Evolutionary conservation across 306 rosid species (phyloP).

Genomic region (Acmispon strigosus): DNA sequence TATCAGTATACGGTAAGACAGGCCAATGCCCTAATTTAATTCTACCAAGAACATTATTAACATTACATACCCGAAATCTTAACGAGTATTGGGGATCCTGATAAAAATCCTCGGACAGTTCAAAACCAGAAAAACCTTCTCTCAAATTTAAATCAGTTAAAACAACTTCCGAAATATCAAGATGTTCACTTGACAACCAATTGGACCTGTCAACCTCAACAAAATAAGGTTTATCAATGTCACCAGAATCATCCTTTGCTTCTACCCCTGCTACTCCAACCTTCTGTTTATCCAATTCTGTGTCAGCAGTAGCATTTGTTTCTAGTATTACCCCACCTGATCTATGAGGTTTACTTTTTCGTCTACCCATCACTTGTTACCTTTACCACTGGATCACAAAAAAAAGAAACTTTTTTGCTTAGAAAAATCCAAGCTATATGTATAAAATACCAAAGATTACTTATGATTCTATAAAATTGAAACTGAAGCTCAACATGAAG

Average conservation of each 20-base stretch:
- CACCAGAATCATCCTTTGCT: conserved; percentile 26
- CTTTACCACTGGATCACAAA: conserved; percentile 12
- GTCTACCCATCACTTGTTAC: conserved; percentile 62
- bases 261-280: conserved; percentile 26
- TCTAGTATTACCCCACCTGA: conserved; percentile 49
- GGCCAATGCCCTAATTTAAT: conserved; percentile 92
- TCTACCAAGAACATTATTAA: conserved; percentile 38
- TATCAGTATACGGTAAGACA: conserved; percentile 52
- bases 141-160: conserved; percentile 40
- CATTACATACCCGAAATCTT: conserved; percentile 61
- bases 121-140: conserved; percentile 50
- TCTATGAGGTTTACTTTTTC: conserved; percentile 64
- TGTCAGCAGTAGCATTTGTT: conserved; percentile 26
- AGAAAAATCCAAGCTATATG: not conserved
- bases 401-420: not conserved
- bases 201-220: conserved; percentile 62
- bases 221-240: conserved; percentile 41
- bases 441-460: not conserved
- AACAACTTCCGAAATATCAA: conserved; percentile 82
- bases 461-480: not conserved
- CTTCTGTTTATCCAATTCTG: conserved; percentile 36
- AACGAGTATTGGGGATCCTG: conserved; percentile 42
- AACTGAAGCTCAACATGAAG: conserved; percentile 1
- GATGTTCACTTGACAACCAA: conserved; percentile 59
- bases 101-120: conserved; percentile 34